Percentiles rank a stretch among this genome's conserved stretches.
phyloP scores from a whole-genome alignment of 495 filamentous ascomycete species.

The Penicillium argentinense region DNA sequence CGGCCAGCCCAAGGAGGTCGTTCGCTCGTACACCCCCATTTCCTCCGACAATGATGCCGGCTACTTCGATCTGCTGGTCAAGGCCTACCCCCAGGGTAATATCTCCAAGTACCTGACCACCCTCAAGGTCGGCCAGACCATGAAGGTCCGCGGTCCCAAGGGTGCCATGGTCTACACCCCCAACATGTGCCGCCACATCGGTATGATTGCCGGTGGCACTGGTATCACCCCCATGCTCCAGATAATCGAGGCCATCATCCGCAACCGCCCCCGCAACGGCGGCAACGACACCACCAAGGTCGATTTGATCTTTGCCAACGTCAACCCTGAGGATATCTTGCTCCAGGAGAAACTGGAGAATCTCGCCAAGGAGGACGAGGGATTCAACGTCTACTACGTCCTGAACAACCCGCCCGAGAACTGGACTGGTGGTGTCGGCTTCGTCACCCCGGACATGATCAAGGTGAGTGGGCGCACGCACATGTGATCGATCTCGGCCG shows the following conservation, averaged over 20 bases:
- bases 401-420: conserved; percentile 91
- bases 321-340: conserved; percentile 88
- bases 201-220: conserved; percentile 97
- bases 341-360: conserved; percentile 86
- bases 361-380: conserved; percentile 70
- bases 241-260: conserved; percentile 85
- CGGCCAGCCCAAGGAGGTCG: conserved; percentile 78
- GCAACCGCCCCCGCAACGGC: conserved; percentile 66
- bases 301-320: conserved; percentile 94
- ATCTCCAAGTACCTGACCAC: conserved; percentile 88
- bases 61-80: conserved; percentile 95
- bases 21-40: conserved; percentile 96
- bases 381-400: conserved; percentile 88
- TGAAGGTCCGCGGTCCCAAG: conserved; percentile 90
- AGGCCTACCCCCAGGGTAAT: conserved; percentile 95
- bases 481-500: not conserved
- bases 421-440: conserved; percentile 89
- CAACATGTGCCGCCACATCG: conserved; percentile 90
- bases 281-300: conserved; percentile 83
- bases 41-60: conserved; percentile 89
- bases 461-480: conserved; percentile 56
- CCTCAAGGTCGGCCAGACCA: conserved; percentile 77
- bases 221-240: conserved; percentile 99
- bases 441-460: conserved; percentile 94
- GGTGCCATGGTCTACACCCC: conserved; percentile 95